These are phyloP conservation scores for Rhododendron griersonianum DNA, from an alignment of 148 eudicot species.

Conservation along the genomic window DNA sequence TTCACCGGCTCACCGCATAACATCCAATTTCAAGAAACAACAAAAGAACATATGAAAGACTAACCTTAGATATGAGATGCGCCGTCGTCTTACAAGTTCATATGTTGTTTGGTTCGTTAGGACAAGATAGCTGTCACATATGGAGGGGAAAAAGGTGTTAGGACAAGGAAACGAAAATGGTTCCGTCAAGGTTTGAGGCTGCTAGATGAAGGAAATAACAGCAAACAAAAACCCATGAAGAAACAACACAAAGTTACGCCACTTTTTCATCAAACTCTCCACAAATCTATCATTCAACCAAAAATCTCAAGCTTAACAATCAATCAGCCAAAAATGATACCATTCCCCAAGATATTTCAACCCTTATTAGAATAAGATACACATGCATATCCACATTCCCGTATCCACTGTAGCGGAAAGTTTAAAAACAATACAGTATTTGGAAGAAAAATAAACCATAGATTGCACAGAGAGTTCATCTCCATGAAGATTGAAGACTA, in stretches of 20 bases:
- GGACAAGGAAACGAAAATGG: not conserved
- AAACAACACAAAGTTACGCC: not conserved
- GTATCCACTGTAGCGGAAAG: too few species aligned
- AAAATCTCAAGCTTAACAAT: not conserved
- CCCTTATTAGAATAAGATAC: too few species aligned
- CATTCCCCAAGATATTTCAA: not conserved
- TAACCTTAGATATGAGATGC: constrained; percentile 79
- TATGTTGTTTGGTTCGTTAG: constrained; percentile 92
- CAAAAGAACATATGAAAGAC: constrained; percentile 12
- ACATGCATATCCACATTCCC: not conserved
- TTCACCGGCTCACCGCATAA: not conserved
- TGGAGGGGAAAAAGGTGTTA: not conserved
- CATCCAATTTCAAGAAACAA: not conserved
- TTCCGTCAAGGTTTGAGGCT: not conserved
- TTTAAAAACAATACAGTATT: not conserved
- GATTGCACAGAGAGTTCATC: not conserved
- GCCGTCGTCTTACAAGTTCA: constrained; percentile 84
- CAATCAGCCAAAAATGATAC: not conserved
- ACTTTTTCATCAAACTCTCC: not conserved
- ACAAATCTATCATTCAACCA: not conserved
- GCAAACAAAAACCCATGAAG: not conserved
- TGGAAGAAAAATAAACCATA: not conserved
- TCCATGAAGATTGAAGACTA: not conserved
- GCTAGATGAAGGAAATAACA: not conserved
- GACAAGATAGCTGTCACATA: constrained; percentile 56